Evolutionary conservation across 2,329 filamentous ascomycete genomes (phyloP), one percentile per base, ranked within the genome.

Genomic region (Ophiostoma himal-ulmi): DNA sequence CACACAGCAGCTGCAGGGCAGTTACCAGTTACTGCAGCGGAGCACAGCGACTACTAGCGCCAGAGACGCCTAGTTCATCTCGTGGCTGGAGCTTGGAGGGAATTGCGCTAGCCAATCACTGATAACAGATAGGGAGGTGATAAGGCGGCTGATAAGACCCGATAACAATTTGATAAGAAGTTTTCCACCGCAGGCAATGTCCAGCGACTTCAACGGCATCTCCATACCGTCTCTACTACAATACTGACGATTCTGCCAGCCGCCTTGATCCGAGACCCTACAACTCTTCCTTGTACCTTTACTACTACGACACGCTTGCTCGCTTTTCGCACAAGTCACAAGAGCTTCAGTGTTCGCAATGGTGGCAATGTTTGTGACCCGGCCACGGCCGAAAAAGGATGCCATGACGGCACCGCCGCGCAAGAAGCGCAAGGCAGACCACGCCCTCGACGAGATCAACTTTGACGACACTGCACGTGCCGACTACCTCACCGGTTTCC

Each of bases 401-500:
- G 72, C 81, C 14, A 84, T 91, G 69, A 17, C 37, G 36, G 69
- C 68, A 8, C 84, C 85, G 20, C 85, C 86, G 0, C 83, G 84
- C 14, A 82, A 81, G 80, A 90, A 88, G 76, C 84, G 91, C 74
- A 92, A 91, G 78, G 79, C 80, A 73, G 77, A 84, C 17, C 82
- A 83, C 65, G 81, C 83, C 54, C 83, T 92, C 72, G 92, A 94
- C 77, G 92, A 96, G 78, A 90, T 99, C 79, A 88, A 83, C 69
- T 99, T 98, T 81, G 93, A 99, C 81, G 82, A 85, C 72, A 84
- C 85, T 72, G 91, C 91, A 65, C 89, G 95, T 74, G 83, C 91
- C 74, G 93, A 98, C 77, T 99, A 92, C 78, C 84, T 99, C 71
- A 97, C 93, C 0, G 95, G 95, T 2, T 99, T 99, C 81, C 94